Evolutionary conservation across 1,139 yeast genomes (phyloP).

Genomic region (Scheffersomyces titani): DNA sequence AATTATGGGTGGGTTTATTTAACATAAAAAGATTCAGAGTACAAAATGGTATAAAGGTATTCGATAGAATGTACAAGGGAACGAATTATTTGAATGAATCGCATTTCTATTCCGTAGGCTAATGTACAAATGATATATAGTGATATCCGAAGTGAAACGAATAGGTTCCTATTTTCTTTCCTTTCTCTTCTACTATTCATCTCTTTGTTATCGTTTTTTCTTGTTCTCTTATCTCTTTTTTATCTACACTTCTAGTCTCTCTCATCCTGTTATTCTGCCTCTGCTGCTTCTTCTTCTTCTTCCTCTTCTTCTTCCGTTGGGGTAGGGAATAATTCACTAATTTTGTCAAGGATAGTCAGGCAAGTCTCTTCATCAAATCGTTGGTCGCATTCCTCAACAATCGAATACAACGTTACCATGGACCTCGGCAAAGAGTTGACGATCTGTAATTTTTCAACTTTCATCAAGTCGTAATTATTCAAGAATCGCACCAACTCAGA

Average conservation of each 20-base stretch:
- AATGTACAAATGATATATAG: too few species aligned
- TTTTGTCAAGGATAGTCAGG: conserved; percentile 52
- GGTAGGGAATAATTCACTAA: conserved; percentile 51
- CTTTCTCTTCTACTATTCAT: too few species aligned
- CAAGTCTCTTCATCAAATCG: conserved; percentile 69
- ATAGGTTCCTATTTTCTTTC: too few species aligned
- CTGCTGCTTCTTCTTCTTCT: conserved; percentile 22
- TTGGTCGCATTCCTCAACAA: conserved; percentile 90
- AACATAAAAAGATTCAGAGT: too few species aligned
- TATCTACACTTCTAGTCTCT: conserved; percentile 5
- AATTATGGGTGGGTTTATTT: conserved; percentile 13
- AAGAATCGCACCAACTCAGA: conserved; percentile 52
- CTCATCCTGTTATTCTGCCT: conserved; percentile 13
- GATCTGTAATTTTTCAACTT: conserved; percentile 83
- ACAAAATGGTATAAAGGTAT: too few species aligned
- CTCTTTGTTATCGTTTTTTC: too few species aligned
- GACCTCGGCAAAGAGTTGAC: conserved; percentile 79
- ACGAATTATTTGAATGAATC: too few species aligned
- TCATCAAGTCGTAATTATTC: conserved; percentile 62
- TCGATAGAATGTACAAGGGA: too few species aligned
- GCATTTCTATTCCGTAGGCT: too few species aligned
- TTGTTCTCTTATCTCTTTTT: too few species aligned
- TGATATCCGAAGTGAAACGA: too few species aligned
- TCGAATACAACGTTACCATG: conserved; percentile 72
- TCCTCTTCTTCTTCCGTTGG: conserved; percentile 36